Conservation (phyloP, 2,329 filamentous ascomycete species). For the Fusarium tricinctum region DNA sequence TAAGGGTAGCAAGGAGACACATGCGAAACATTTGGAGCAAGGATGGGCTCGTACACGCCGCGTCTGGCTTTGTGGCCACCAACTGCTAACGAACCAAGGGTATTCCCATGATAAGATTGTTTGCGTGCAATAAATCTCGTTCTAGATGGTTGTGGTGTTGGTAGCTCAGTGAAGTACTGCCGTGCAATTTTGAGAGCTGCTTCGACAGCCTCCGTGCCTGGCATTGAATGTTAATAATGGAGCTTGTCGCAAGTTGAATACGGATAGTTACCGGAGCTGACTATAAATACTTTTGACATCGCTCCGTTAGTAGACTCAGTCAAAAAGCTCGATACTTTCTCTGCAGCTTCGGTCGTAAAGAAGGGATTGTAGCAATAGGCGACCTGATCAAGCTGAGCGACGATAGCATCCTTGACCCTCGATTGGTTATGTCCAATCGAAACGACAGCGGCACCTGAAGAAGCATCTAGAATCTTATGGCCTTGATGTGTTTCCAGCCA, state of each 20-base stretch:
- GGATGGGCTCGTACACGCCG: slow-evolving; percentile 47
- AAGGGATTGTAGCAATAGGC: slow-evolving; percentile 40
- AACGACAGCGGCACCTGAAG: slow-evolving; percentile 39
- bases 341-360: slow-evolving; percentile 30
- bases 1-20: slow-evolving; percentile 50
- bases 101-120: slow-evolving; percentile 44
- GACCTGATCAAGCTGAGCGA: slow-evolving; percentile 17
- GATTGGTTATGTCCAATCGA: slow-evolving; percentile 33
- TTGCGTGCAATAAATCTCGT: slow-evolving; percentile 36
- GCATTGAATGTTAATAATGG: no score
- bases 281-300: slow-evolving; percentile 35
- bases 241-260: no score
- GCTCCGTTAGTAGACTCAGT: slow-evolving; percentile 26
- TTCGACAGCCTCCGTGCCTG: slow-evolving; percentile 42
- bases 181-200: slow-evolving; percentile 42
- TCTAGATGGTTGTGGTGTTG: slow-evolving; percentile 26
- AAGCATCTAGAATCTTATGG: slow-evolving; percentile 27
- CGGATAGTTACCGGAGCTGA: slow-evolving; percentile 13
- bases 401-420: slow-evolving; percentile 33
- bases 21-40: slow-evolving; percentile 46
- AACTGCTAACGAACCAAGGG: slow-evolving; percentile 18
- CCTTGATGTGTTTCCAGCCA: slow-evolving; percentile 37
- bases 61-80: slow-evolving; percentile 43
- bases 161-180: slow-evolving; percentile 40
- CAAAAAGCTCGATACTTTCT: slow-evolving; percentile 27